Evolutionary conservation across 805 yeast species (phyloP).

Genomic region (Barnettozyma salicaria): DNA sequence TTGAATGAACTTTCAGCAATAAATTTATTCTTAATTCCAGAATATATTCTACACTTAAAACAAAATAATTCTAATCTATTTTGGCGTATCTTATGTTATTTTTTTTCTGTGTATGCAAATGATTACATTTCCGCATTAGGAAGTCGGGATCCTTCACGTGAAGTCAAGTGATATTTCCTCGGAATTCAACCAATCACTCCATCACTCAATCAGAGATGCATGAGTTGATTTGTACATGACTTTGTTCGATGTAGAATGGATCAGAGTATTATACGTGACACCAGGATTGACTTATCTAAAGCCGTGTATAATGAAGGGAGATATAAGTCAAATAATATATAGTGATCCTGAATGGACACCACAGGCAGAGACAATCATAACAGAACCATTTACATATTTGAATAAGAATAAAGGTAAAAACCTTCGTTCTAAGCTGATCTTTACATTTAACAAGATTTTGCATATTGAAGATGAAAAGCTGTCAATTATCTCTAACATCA

Average conservation of each 20-base stretch:
- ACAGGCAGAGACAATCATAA: slow-evolving; percentile 12
- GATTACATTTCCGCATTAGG: slow-evolving; percentile 8
- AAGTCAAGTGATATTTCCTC: too few species aligned
- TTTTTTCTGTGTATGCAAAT: slow-evolving; percentile 1
- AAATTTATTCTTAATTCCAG: too few species aligned
- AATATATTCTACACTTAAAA: too few species aligned
- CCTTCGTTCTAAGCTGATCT: slow-evolving; percentile 33
- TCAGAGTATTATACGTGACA: too few species aligned
- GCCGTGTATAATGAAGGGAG: neutral
- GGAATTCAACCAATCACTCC: too few species aligned
- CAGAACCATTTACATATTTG: slow-evolving; percentile 23
- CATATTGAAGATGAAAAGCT: slow-evolving; percentile 36
- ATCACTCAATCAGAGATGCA: too few species aligned
- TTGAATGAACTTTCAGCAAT: too few species aligned
- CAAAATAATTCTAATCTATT: neutral
- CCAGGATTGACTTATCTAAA: neutral
- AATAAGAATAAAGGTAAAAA: slow-evolving; percentile 23
- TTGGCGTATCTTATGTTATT: neutral
- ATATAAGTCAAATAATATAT: slow-evolving; percentile 5
- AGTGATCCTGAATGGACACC: slow-evolving; percentile 9
- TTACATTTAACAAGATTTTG: slow-evolving; percentile 48
- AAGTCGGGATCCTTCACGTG: neutral
- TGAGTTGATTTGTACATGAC: too few species aligned
- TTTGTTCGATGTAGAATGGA: too few species aligned
- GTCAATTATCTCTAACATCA: slow-evolving; percentile 36